Base-by-base conservation (phyloP, 768 basidiomycete genomes). In the Candolleomyces efflorescens region DNA sequence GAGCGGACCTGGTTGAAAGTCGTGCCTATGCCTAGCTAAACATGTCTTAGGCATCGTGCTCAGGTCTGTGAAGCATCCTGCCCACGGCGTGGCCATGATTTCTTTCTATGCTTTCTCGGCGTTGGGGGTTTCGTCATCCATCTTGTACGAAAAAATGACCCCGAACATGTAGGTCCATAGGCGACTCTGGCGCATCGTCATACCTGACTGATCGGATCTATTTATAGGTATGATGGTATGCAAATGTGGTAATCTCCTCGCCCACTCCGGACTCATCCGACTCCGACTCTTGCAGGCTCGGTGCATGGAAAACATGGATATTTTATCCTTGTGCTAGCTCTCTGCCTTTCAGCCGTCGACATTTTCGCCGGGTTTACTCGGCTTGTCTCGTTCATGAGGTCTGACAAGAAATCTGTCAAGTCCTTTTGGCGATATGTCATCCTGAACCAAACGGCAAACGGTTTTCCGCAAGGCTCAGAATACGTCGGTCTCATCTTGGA, bases 81-180 rank as follows among this genome's bases (percentile, higher is more conserved):
- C 78, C 62, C 86, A 86, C 55, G 76, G 78, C 22, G 49, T 87
- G 15, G 77, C 79, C 6, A 79, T 86, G n/a, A 51, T 82, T 26
- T 73, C 75, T 0, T 94, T 94, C 72, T 87, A 88, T 66, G 71
- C 63, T 12, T 75, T 90, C 20, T 74, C 78, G 53, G 69, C 75
- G 1, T 67, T 95, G 41, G 92, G 91, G 4, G 82, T 87, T 68
- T 76, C 83, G 13, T 72, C 86, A 20, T 87, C 87, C 63, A 78
- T 78, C 2, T 67, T 90, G 22, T 97, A 98, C 71, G 78, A 77
- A 45, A 90, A 90, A 61, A 69, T 87, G 52, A 93, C 92, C 0
- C 91, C 92, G 2, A 80, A 95, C 70, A 85, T 94, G 88, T 94
- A 71, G 66, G 87, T 78, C 55, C 61, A 73, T 64, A 41, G 39